Evolutionary conservation across 495 filamentous ascomycete species (phyloP), one percentile per base, ranked within the genome.

Genomic region (Saxophila tyrrhenica): DNA sequence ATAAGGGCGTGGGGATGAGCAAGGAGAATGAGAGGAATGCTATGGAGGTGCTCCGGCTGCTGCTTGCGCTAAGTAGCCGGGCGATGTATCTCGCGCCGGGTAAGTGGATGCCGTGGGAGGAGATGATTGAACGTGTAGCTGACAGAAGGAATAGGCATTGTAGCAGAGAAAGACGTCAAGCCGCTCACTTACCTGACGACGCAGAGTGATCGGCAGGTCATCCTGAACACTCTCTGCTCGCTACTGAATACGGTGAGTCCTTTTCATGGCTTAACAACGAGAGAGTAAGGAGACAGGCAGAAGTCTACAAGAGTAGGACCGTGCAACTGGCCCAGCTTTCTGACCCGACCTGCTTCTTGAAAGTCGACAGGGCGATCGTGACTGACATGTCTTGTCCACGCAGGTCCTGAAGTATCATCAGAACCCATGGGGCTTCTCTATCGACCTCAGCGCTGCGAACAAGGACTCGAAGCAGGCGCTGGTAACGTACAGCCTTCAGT

Each of bases 361-460:
- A n/a, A n/a, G n/a, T n/a, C n/a, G n/a, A n/a, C n/a, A n/a, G n/a
- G n/a, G n/a, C n/a, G n/a, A n/a, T n/a, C n/a, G n/a, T n/a, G n/a
- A n/a, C n/a, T n/a, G n/a, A n/a, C n/a, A n/a, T 32, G 24, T 39
- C 29, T 35, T 13, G 29, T 35, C 29, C 13, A 5, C 29, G 29
- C 56, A 94, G 86, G 89, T 89, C 0, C 78, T 99, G 59, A 97
- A 95, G 65, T 99, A 95, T 70, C 97, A 96, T 62, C 89, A 91
- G 10, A 88, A 90, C 2, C 85, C 79, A 21, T 99, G 92, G 92
- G 80, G 86, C 20, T 87, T 97, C 19, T 91, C 92, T 23, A 96
- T 68, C 86, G 94, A 62, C 78, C 95, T 24, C 84, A 95, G 53
- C 42, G 19, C 39, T 25, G 21, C 46, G 48, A 92, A 89, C 72